Evolutionary conservation across 208 protist species (phyloP).

Genomic region (Phytomonas sp.): DNA sequence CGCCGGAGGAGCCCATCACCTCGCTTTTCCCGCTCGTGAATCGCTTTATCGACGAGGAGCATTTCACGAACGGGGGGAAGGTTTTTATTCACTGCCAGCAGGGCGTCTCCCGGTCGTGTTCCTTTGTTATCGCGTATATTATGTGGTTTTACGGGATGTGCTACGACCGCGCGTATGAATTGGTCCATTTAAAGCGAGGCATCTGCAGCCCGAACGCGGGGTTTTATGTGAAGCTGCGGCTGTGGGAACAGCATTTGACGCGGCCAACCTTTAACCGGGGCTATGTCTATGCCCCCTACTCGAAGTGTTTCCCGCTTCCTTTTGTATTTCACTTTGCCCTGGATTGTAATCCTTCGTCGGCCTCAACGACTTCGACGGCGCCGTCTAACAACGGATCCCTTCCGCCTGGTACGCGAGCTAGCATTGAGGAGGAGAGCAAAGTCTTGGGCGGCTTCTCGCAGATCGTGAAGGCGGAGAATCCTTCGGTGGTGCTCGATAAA

Average conservation of each 20-base stretch:
- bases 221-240: conserved; percentile 81
- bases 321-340: conserved; percentile 53
- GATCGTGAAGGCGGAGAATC: not conserved
- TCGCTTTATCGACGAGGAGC: conserved; percentile 74
- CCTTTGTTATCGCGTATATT: conserved; percentile 86
- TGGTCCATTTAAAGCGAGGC: conserved; percentile 52
- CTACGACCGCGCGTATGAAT: conserved; percentile 78
- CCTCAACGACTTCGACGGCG: not conserved
- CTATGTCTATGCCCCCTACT: conserved; percentile 62
- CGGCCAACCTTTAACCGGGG: conserved; percentile 34
- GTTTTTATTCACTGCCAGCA: conserved; percentile 94
- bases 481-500: conserved; percentile 15
- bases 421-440: not conserved
- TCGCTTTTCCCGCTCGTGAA: conserved; percentile 85
- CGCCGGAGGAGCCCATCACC: conserved; percentile 85
- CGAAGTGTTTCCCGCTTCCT: conserved; percentile 22
- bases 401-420: not conserved
- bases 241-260: conserved; percentile 70
- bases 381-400: not conserved
- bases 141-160: conserved; percentile 82
- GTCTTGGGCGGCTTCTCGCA: conserved; percentile 2
- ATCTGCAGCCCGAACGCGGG: conserved; percentile 88
- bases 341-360: conserved; percentile 12
- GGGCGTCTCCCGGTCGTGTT: conserved; percentile 87
- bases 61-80: conserved; percentile 31